These are phyloP conservation scores for Wickerhamomyces subpelliculosus DNA, from an alignment of 805 yeast genomes.

Conservation along the genomic window DNA sequence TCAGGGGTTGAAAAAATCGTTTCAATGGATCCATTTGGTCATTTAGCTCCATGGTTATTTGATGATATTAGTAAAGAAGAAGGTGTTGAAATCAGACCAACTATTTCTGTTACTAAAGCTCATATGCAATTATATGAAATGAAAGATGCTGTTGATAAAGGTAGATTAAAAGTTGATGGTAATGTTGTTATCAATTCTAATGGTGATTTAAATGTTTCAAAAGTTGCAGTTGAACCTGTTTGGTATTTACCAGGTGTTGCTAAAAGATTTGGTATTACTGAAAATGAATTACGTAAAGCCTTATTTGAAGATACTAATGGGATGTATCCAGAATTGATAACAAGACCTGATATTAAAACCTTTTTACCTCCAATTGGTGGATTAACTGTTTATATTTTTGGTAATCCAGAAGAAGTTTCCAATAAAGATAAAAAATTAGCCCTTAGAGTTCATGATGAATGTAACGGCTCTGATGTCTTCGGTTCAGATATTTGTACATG, in stretches of 20 bases:
- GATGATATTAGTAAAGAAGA: conserved; percentile 35
- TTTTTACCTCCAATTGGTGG: conserved; percentile 70
- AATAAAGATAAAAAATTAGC: conserved; percentile 47
- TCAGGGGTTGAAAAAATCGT: conserved; percentile 48
- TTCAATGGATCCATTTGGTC: conserved; percentile 63
- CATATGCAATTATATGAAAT: conserved; percentile 54
- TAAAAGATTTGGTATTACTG: conserved; percentile 50
- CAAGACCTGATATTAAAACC: conserved; percentile 60
- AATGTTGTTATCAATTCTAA: conserved; percentile 48
- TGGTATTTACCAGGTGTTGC: conserved; percentile 71
- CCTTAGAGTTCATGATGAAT: conserved; percentile 59
- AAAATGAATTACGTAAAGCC: conserved; percentile 48
- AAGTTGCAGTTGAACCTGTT: conserved; percentile 64
- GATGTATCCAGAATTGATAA: conserved; percentile 61
- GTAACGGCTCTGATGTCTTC: conserved; percentile 66
- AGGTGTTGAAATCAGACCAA: conserved; percentile 53
- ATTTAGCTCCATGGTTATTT: conserved; percentile 55
- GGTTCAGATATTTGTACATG: conserved; percentile 66
- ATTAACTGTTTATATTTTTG: conserved; percentile 57
- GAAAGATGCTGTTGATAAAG: conserved; percentile 46
- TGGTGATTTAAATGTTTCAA: conserved; percentile 58
- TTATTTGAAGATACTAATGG: conserved; percentile 66
- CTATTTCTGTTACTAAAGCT: conserved; percentile 63
- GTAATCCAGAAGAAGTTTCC: conserved; percentile 48
- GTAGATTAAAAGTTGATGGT: conserved; percentile 53